phyloP scores from a whole-genome alignment of 73 alveolate species.

The Paramecium primaurelia region DNA sequence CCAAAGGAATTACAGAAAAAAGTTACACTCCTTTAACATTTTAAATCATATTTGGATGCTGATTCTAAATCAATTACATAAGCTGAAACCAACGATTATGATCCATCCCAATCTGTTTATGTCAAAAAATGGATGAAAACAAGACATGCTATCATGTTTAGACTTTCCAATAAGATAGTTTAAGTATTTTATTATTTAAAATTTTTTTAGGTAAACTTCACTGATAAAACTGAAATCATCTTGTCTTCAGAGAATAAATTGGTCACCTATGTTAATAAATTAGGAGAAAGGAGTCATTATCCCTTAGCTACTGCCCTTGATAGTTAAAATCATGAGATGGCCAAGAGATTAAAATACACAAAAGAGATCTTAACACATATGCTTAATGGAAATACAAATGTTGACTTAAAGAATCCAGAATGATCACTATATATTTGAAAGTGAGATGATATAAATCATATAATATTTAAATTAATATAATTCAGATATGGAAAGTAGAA shows the following conservation, averaged over 20 bases:
- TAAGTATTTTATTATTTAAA: neutral
- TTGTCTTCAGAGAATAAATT: constrained; percentile 90
- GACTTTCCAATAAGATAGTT: constrained; percentile 94
- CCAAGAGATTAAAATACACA: constrained; percentile 72
- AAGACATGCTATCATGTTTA: constrained; percentile 94
- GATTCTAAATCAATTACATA: neutral
- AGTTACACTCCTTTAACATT: constrained; percentile 63
- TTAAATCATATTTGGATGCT: constrained; percentile 64
- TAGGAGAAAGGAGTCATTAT: constrained; percentile 88
- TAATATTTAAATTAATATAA: neutral
- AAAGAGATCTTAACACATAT: constrained; percentile 92
- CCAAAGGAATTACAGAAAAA: constrained; percentile 64
- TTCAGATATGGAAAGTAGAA: neutral
- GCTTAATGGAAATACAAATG: constrained; percentile 64
- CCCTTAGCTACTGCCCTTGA: constrained; percentile 95
- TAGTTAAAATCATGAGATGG: constrained; percentile 91
- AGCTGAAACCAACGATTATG: constrained; percentile 21
- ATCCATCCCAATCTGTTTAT: constrained; percentile 61
- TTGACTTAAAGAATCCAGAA: neutral
- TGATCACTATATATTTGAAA: neutral
- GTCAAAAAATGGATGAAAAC: constrained; percentile 98
- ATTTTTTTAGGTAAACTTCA: constrained; percentile 86
- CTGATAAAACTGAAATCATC: constrained; percentile 94
- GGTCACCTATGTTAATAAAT: constrained; percentile 92
- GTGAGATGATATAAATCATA: constrained; percentile 12